These are phyloP conservation scores for Colletotrichum gloeosporioides DNA, from an alignment of 2,329 filamentous ascomycete genomes.

Conservation along the genomic window DNA sequence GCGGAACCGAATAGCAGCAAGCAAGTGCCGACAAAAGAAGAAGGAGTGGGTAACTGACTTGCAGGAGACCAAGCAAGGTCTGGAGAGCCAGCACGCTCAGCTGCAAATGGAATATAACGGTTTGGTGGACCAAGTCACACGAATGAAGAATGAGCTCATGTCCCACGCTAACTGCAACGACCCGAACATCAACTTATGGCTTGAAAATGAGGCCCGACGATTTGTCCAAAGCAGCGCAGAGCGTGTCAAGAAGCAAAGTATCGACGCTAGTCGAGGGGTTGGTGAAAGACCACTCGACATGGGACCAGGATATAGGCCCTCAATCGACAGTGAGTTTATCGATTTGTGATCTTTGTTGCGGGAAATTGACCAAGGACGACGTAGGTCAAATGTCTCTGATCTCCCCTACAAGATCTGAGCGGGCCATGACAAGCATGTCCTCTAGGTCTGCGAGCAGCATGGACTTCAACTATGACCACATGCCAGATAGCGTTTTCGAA, in stretches of 20 bases:
- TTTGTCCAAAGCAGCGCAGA: constrained; percentile 45
- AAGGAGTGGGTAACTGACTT: constrained; percentile 58
- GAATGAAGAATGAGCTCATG: constrained; percentile 58
- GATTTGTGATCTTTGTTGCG: not conserved
- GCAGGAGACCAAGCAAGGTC: constrained; percentile 47
- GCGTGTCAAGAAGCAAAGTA: constrained; percentile 20
- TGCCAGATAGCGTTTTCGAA: constrained; percentile 39
- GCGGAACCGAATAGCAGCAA: constrained; percentile 75
- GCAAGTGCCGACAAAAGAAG: constrained; percentile 75
- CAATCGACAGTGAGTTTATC: constrained; percentile 18
- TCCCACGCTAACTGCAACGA: constrained; percentile 57
- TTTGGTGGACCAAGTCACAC: constrained; percentile 49
- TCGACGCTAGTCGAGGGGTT: not conserved
- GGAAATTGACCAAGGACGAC: not conserved
- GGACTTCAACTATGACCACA: constrained; percentile 40
- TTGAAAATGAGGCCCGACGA: constrained; percentile 55
- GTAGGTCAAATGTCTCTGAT: constrained; percentile 9
- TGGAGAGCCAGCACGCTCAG: constrained; percentile 49
- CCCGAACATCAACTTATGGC: constrained; percentile 57
- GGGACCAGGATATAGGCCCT: not conserved
- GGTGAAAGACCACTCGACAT: constrained; percentile 3
- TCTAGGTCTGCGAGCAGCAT: constrained; percentile 24
- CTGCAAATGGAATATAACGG: constrained; percentile 49
- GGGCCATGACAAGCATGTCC: constrained; percentile 14
- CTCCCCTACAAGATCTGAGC: constrained; percentile 17